phyloP scores from a whole-genome alignment of 2,329 filamentous ascomycete species.

The Calonectria leucothoes region DNA sequence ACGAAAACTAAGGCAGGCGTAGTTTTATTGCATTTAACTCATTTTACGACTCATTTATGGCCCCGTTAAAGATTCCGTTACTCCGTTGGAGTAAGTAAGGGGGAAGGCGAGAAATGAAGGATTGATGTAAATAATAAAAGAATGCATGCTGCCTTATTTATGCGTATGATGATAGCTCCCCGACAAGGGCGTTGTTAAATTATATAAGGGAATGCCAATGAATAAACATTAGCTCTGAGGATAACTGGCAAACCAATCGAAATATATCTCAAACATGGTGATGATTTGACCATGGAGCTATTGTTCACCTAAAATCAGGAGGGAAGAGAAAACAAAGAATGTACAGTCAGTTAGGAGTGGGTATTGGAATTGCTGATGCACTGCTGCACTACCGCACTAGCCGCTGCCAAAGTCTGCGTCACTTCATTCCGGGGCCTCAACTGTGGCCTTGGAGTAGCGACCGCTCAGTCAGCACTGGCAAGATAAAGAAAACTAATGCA shows the following conservation, averaged over 20 bases:
- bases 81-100: no score
- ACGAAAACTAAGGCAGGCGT: no score
- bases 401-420: no score
- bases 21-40: no score
- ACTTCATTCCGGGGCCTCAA: no score
- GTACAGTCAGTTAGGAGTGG: neutral
- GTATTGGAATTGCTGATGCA: neutral
- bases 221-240: neutral
- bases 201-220: neutral
- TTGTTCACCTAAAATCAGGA: neutral
- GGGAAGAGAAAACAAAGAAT: neutral
- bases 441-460: neutral
- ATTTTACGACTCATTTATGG: no score
- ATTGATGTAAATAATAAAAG: no score
- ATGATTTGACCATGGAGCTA: neutral
- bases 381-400: neutral
- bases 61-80: no score
- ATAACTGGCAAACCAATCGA: neutral
- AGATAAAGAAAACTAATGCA: neutral
- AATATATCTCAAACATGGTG: neutral
- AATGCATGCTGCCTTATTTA: no score
- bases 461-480: neutral
- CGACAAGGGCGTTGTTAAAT: neutral
- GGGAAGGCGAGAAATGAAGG: no score
- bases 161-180: neutral